These are phyloP conservation scores for Samsoniella hepiali DNA, from an alignment of 2,329 filamentous ascomycete genomes.

Conservation along the genomic window DNA sequence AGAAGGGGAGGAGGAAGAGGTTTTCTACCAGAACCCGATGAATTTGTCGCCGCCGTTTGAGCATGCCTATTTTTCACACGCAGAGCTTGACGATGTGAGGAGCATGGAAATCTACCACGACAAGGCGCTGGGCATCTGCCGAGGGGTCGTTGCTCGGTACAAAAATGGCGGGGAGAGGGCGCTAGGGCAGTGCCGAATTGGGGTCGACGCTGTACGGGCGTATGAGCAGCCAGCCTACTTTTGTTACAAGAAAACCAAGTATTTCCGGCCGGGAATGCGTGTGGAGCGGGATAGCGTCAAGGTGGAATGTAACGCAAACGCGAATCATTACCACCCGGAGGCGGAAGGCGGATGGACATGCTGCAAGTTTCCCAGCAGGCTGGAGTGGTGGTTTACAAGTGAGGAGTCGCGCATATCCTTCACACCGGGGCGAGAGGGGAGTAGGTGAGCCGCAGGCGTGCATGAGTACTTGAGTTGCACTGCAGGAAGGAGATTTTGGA, in stretches of 20 bases:
- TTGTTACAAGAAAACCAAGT: constrained; percentile 9
- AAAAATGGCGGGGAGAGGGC: constrained; percentile 9
- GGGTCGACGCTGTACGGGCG: constrained; percentile 2
- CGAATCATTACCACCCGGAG: background rate
- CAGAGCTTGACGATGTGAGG: constrained; percentile 1
- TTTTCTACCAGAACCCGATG: constrained; percentile 8
- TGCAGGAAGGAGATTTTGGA: background rate
- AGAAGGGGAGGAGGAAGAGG: constrained; percentile 3
- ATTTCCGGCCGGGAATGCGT: constrained; percentile 4
- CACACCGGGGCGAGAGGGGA: background rate
- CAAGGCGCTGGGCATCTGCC: constrained; percentile 10
- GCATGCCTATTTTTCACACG: constrained; percentile 10
- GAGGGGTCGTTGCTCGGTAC: constrained; percentile 8
- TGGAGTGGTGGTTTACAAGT: constrained; percentile 16
- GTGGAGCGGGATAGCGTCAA: constrained; percentile 8
- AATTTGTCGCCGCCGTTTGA: constrained; percentile 10
- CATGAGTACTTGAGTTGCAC: background rate
- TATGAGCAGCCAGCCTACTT: background rate
- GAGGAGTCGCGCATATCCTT: constrained; percentile 10
- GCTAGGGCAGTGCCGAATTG: constrained; percentile 12
- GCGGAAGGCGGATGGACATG: background rate
- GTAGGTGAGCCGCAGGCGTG: background rate
- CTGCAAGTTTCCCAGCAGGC: constrained; percentile 4
- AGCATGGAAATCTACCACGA: constrained; percentile 7
- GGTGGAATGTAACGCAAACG: background rate